Evolutionary conservation across 306 rosid species (phyloP).

Genomic region (Gynostemma pentaphyllum): DNA sequence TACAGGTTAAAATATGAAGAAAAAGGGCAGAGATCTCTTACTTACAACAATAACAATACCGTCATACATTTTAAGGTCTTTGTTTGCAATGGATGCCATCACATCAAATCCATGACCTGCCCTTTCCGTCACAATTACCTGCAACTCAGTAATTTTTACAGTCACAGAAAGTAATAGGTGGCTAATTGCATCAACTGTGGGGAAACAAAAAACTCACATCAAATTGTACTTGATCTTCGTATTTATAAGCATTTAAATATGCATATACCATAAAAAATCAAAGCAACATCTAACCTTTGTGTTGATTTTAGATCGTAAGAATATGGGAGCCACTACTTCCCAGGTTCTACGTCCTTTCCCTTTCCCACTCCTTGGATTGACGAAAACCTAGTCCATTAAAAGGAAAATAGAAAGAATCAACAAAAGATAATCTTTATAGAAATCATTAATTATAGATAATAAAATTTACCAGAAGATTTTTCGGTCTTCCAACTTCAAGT

Average conservation of each 20-base stretch:
- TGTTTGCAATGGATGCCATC: slow-evolving; percentile 51
- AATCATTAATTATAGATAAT: background rate
- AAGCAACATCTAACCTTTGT: slow-evolving; percentile 48
- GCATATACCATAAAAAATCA: background rate
- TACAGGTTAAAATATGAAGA: slow-evolving; percentile 3
- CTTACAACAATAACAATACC: slow-evolving; percentile 90
- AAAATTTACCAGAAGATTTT: slow-evolving; percentile 70
- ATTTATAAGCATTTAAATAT: background rate
- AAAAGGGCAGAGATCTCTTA: slow-evolving; percentile 16
- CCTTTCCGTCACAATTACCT: slow-evolving; percentile 85
- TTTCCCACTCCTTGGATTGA: slow-evolving; percentile 94
- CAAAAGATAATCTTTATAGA: slow-evolving; percentile 10
- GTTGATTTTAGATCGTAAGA: slow-evolving; percentile 61
- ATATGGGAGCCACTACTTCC: slow-evolving; percentile 78
- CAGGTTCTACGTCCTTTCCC: slow-evolving; percentile 66
- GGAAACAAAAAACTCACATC: background rate
- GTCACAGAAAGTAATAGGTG: background rate
- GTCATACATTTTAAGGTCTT: slow-evolving; percentile 68
- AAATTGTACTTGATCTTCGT: background rate
- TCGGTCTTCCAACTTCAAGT: slow-evolving; percentile 56
- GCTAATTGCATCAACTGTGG: background rate
- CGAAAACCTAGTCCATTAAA: slow-evolving; percentile 71
- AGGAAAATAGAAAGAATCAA: slow-evolving; percentile 28
- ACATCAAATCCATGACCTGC: slow-evolving; percentile 72
- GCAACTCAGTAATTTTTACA: background rate